These are phyloP conservation scores for Lindgomyces ingoldianus DNA, from an alignment of 495 filamentous ascomycete genomes.

Conservation along the genomic window DNA sequence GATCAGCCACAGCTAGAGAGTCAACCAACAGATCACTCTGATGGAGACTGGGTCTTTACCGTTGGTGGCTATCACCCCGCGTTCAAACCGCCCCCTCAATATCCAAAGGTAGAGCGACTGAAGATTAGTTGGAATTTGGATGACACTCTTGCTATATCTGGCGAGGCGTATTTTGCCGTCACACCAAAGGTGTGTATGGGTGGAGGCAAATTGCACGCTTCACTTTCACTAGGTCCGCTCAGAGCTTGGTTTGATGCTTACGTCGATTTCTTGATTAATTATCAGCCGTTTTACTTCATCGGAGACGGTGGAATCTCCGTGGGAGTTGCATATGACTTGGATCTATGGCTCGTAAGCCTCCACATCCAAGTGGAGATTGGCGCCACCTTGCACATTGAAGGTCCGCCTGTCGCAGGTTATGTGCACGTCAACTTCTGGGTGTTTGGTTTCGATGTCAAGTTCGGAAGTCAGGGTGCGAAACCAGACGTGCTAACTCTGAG, in stretches of 20 bases:
- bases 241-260: slow-evolving; percentile 50
- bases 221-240: slow-evolving; percentile 41
- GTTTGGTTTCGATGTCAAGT: neutral
- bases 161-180: slow-evolving; percentile 55
- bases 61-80: slow-evolving; percentile 55
- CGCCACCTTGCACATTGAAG: neutral
- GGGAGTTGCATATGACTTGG: slow-evolving; percentile 38
- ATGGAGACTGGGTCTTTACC: slow-evolving; percentile 56
- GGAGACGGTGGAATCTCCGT: slow-evolving; percentile 47
- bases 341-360: neutral
- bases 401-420: neutral
- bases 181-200: slow-evolving; percentile 56
- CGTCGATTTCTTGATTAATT: slow-evolving; percentile 55
- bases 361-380: neutral
- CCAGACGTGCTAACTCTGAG: neutral
- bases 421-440: neutral
- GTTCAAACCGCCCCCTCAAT: slow-evolving; percentile 46
- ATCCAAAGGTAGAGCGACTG: slow-evolving; percentile 51
- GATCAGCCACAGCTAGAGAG: no score
- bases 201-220: slow-evolving; percentile 46
- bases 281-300: slow-evolving; percentile 51
- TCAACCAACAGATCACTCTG: no score
- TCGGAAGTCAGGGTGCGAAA: neutral
- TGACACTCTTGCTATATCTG: slow-evolving; percentile 44
- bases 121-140: slow-evolving; percentile 48